These are phyloP conservation scores for Tremellales sp. DNA, from an alignment of 1,284 basidiomycete genomes.

Conservation along the genomic window DNA sequence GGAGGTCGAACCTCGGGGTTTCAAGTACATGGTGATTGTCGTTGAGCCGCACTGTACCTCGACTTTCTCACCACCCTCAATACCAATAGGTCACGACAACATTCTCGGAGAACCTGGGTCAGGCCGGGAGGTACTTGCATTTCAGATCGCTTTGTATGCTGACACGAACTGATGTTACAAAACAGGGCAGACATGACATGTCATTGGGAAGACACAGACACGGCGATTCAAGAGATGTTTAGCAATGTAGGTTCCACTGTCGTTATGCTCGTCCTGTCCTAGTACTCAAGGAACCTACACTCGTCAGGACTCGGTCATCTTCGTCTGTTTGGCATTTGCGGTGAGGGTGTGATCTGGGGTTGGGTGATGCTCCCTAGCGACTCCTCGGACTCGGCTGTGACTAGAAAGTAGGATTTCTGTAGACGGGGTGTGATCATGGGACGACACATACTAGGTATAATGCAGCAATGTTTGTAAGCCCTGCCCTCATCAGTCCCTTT, in stretches of 20 bases:
- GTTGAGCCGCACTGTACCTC: background rate
- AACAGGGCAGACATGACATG: conserved; percentile 45
- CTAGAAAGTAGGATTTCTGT: too few relatives aligned
- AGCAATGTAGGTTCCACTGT: conserved; percentile 32
- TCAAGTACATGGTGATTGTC: conserved; percentile 41
- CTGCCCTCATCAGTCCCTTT: too few relatives aligned
- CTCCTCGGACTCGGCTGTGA: too few relatives aligned
- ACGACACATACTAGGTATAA: too few relatives aligned
- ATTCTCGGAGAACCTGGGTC: conserved; percentile 42
- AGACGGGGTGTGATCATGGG: too few relatives aligned
- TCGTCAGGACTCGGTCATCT: conserved; percentile 41
- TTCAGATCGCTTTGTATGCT: background rate
- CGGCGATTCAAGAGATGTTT: conserved; percentile 42
- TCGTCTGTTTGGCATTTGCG: conserved; percentile 42
- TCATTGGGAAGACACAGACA: conserved; percentile 47
- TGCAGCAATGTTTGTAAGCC: too few relatives aligned
- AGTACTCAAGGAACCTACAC: background rate
- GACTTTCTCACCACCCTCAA: background rate
- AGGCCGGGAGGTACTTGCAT: conserved; percentile 35
- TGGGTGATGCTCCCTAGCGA: too few relatives aligned
- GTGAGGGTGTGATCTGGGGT: too few relatives aligned
- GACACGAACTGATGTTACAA: conserved; percentile 2
- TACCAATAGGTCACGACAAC: conserved; percentile 32
- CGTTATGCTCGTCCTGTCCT: too few relatives aligned
- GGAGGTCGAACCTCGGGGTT: conserved; percentile 41